phyloP scores from a whole-genome alignment of 495 filamentous ascomycete species.

The Aspergillus egyptiacus region DNA sequence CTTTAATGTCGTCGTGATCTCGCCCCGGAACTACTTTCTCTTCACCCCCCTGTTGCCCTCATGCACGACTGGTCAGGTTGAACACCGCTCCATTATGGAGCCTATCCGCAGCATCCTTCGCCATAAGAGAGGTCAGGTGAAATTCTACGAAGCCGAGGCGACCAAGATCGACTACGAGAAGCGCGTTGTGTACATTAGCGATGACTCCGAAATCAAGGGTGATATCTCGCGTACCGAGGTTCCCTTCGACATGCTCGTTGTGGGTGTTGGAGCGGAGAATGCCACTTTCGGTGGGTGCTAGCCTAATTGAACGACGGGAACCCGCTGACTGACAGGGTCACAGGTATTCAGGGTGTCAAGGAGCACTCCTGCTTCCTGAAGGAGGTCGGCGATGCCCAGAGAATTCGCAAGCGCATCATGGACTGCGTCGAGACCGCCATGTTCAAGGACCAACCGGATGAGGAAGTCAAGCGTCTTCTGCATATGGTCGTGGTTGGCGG shows the following conservation, averaged over 20 bases:
- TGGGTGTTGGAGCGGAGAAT: constrained; percentile 96
- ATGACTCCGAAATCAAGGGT: constrained; percentile 90
- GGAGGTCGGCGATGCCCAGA: constrained; percentile 92
- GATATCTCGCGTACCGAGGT: constrained; percentile 78
- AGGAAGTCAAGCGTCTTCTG: constrained; percentile 87
- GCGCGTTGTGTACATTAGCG: constrained; percentile 80
- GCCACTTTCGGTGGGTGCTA: constrained; percentile 77
- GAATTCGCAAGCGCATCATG: constrained; percentile 97
- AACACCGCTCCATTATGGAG: constrained; percentile 99
- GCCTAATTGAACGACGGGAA: neutral
- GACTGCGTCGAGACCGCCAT: constrained; percentile 97
- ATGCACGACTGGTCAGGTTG: constrained; percentile 93
- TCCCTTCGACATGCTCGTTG: constrained; percentile 95
- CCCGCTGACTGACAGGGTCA: constrained; percentile 2
- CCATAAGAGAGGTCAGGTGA: constrained; percentile 83
- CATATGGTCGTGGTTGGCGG: constrained; percentile 99
- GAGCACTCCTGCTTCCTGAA: constrained; percentile 98
- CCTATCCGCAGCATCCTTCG: constrained; percentile 90
- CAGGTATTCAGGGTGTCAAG: constrained; percentile 83
- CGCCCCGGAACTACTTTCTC: constrained; percentile 98
- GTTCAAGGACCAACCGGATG: constrained; percentile 92
- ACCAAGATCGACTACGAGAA: constrained; percentile 93
- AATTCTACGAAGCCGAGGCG: constrained; percentile 97
- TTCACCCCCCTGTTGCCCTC: constrained; percentile 96
- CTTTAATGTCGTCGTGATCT: constrained; percentile 95